These are phyloP conservation scores for Tylopilus plumbeoviolaceoides DNA, from an alignment of 768 basidiomycete species.

Conservation along the genomic window DNA sequence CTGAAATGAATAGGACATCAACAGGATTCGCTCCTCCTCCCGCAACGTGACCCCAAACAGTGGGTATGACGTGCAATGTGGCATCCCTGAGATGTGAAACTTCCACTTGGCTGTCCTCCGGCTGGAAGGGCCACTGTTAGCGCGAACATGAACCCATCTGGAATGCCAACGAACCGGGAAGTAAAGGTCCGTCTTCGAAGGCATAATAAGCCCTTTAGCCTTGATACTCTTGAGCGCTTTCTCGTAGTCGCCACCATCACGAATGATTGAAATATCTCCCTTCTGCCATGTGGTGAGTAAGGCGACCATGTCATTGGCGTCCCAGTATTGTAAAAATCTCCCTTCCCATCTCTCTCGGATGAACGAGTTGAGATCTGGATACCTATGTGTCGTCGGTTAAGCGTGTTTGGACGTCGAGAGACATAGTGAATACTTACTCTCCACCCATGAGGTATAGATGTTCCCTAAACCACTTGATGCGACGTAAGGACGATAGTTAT, in stretches of 20 bases:
- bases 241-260: conserved; percentile 42
- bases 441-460: conserved; percentile 42
- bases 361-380: conserved; percentile 46
- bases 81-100: conserved; percentile 40
- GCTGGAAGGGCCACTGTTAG: conserved; percentile 30
- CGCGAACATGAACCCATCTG: neutral
- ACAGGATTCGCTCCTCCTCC: conserved; percentile 40
- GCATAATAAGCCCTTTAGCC: conserved; percentile 55
- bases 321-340: conserved; percentile 42
- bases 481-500: neutral
- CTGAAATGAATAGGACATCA: conserved; percentile 40
- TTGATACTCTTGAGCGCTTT: conserved; percentile 41
- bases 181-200: conserved; percentile 56
- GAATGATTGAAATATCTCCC: conserved; percentile 48
- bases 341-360: conserved; percentile 50
- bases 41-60: conserved; percentile 56
- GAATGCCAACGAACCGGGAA: conserved; percentile 41
- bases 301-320: conserved; percentile 52
- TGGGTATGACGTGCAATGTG: conserved; percentile 48
- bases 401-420: neutral
- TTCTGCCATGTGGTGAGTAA: conserved; percentile 49
- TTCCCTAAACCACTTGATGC: conserved; percentile 52
- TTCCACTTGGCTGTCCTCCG: conserved; percentile 53
- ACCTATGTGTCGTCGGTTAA: conserved; percentile 28
- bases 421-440: conserved; percentile 25